Evolutionary conservation across 805 yeast species (phyloP).

Genomic region (Ogataea ramenticola): DNA sequence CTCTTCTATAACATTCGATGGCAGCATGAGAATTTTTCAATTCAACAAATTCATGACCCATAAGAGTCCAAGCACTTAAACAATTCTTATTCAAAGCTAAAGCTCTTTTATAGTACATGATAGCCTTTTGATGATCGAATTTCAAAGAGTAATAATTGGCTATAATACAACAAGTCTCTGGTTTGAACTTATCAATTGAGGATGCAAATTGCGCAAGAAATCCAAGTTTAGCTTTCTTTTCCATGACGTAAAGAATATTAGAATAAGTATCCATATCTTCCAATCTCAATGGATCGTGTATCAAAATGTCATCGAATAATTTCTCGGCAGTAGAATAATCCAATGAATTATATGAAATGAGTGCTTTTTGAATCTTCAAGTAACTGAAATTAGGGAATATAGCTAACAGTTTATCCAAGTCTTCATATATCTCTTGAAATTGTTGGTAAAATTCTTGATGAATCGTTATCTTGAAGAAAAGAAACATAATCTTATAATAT

Average conservation of each 20-base stretch:
- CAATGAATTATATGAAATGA: slow-evolving; percentile 74
- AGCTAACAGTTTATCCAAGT: slow-evolving; percentile 39
- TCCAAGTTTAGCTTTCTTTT: slow-evolving; percentile 75
- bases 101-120: slow-evolving; percentile 88
- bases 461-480: slow-evolving; percentile 57
- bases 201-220: slow-evolving; percentile 81
- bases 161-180: slow-evolving; percentile 90
- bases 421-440: slow-evolving; percentile 41
- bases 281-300: slow-evolving; percentile 73
- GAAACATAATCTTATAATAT: slow-evolving; percentile 23
- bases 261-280: slow-evolving; percentile 93
- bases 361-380: slow-evolving; percentile 74
- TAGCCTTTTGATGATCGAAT: slow-evolving; percentile 92
- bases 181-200: slow-evolving; percentile 76
- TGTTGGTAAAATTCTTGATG: slow-evolving; percentile 77
- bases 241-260: slow-evolving; percentile 92
- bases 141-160: slow-evolving; percentile 91
- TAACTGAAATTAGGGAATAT: slow-evolving; percentile 70
- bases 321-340: slow-evolving; percentile 78
- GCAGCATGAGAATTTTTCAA: slow-evolving; percentile 96
- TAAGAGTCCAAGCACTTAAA: slow-evolving; percentile 90
- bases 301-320: slow-evolving; percentile 67
- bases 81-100: slow-evolving; percentile 72
- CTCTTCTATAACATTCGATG: slow-evolving; percentile 88
- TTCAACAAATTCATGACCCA: slow-evolving; percentile 99